Evolutionary conservation across 202 grass and related monocot species (phyloP).

Genomic region (Zizania palustris): DNA sequence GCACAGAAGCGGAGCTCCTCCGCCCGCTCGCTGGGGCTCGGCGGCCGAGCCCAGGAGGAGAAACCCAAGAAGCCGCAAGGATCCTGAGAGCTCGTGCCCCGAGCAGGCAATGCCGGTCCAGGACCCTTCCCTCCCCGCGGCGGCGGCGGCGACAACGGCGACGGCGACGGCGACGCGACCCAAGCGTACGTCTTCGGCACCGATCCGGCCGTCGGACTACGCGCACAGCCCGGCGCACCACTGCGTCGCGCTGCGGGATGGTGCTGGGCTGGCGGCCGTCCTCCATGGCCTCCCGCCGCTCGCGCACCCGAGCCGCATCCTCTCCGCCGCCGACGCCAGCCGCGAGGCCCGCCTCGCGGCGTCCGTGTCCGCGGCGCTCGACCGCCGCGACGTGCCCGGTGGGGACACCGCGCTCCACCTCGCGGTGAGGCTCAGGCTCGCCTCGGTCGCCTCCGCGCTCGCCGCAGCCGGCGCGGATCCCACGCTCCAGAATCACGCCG

Average conservation of each 20-base stretch:
- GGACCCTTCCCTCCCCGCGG: conserved; percentile 36
- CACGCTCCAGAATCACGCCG: conserved; percentile 86
- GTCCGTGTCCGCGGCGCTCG: conserved; percentile 58
- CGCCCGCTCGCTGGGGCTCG: background rate
- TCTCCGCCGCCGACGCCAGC: conserved; percentile 60
- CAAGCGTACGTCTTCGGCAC: conserved; percentile 60
- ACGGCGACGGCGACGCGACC: conserved; percentile 29
- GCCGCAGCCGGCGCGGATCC: conserved; percentile 74
- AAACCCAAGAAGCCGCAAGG: conserved; percentile 40
- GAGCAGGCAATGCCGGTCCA: conserved; percentile 53
- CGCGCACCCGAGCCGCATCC: too few species aligned
- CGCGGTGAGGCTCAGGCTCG: conserved; percentile 67
- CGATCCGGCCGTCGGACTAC: too few species aligned
- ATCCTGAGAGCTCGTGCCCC: conserved; percentile 36
- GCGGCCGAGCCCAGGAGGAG: background rate
- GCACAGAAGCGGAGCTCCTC: background rate
- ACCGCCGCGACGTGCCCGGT: conserved; percentile 77
- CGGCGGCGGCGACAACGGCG: background rate
- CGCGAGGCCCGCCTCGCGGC: conserved; percentile 61
- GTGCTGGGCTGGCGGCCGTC: too few species aligned
- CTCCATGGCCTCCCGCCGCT: too few species aligned
- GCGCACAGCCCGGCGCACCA: too few species aligned
- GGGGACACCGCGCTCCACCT: conserved; percentile 87
- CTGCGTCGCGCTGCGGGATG: too few species aligned
- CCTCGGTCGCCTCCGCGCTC: conserved; percentile 53